phyloP scores from a whole-genome alignment of 75 land plant genomes.

The Cryptomeria japonica region DNA sequence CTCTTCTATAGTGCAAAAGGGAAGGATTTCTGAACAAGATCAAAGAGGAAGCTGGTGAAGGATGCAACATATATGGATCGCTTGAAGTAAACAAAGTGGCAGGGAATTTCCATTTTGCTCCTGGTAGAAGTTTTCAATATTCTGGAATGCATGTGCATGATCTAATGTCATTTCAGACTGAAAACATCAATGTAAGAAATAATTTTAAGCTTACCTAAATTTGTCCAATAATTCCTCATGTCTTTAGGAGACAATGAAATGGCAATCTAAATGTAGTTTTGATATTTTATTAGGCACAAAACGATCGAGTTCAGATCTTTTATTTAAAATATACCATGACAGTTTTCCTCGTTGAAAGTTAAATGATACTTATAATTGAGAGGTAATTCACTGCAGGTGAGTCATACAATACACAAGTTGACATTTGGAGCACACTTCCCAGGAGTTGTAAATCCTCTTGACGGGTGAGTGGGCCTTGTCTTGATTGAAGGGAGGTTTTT shows the following conservation, averaged over 20 bases:
- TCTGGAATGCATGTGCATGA: conserved; percentile 75
- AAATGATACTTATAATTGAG: background rate
- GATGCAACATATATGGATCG: conserved; percentile 92
- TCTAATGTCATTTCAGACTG: conserved; percentile 59
- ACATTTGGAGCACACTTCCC: conserved; percentile 93
- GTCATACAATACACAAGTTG: conserved; percentile 86
- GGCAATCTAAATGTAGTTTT: background rate
- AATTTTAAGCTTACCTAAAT: background rate
- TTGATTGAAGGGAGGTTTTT: background rate
- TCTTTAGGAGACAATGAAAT: background rate
- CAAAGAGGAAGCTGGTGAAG: conserved; percentile 97
- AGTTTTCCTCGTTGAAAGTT: background rate
- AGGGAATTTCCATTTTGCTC: conserved; percentile 97
- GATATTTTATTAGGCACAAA: background rate
- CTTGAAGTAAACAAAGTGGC: conserved; percentile 98
- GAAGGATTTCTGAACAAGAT: conserved; percentile 86
- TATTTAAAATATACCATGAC: background rate
- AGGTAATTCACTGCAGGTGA: conserved; percentile 53
- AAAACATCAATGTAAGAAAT: conserved; percentile 70
- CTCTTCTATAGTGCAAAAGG: conserved; percentile 76
- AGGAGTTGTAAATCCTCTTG: conserved; percentile 94
- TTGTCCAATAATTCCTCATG: background rate
- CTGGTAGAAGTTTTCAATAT: conserved; percentile 95
- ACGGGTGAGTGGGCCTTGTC: conserved; percentile 55
- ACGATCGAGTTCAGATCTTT: background rate